Base-by-base conservation (phyloP, 768 basidiomycete species). In the Mycena albidolilacea region DNA sequence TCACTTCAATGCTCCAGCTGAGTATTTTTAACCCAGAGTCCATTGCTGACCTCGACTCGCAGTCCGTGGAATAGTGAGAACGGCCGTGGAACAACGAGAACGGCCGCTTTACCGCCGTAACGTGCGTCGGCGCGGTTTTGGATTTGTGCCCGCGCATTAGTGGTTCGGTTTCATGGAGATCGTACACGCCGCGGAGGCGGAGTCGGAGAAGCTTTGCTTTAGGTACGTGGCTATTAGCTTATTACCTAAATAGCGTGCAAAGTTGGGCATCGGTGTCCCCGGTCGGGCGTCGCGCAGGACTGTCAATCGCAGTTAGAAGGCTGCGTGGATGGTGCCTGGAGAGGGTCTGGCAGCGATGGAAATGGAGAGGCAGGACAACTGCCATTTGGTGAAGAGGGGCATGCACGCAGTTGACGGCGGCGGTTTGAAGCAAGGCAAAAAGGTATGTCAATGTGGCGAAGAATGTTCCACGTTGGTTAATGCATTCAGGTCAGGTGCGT, bases 381-480 rank as follows among this genome's bases (percentile, higher is more conserved):
- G 48, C 52, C 9, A 15, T 41, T 64, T 58, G n/a, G 63, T n/a
- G 64, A 21, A 19, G 69, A 46, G 39, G 21, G 58, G 12, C 37
- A 9, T 39, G 23, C 55, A 15, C 38, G 48, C 38, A 30, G 35
- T 38, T 6, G 70, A 39, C 12, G 54, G 65, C 54, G 65, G 64
- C 39, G 64, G 39, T 44, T 39, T 48, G 19, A 38, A 46, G 44
- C 21, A 50, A 50, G 46, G 46, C 15, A n/a, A 6, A 63, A 63
- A 48, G 46, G 63, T 21, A 61, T 67, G 66, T 67, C 64, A 63
- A 44, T 74, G 73, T 74, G 73, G 73, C 73, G 73, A 57, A 19
- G 69, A 74, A 74, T 41, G 60, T 66, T 70, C 64, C 64, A 70
- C 44, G 58, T 54, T 66, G 50, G 8, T 60, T 57, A 66, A 67